A percentile compares a stretch with the other conserved stretches of the same genome.
These are phyloP conservation scores for Cyclostephanos invisitatus DNA, from an alignment of 108 stramenopile genomes.

Conservation along the genomic window DNA sequence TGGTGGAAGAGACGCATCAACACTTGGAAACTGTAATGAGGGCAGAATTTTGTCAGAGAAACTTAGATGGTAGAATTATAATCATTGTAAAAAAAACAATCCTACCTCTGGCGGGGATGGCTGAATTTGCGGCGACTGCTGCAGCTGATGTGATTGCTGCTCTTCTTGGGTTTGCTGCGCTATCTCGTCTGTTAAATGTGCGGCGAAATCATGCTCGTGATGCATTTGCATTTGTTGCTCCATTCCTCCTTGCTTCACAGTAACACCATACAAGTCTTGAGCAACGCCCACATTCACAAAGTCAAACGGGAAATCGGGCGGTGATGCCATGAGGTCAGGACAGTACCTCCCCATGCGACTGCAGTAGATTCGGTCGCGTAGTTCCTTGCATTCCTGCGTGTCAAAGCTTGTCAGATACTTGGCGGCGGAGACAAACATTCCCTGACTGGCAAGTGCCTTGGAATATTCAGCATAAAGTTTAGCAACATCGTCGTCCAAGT, in stretches of 20 bases:
- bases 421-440: conserved; percentile 81
- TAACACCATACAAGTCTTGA: conserved; percentile 50
- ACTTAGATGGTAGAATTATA: neutral
- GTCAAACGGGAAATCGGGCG: conserved; percentile 78
- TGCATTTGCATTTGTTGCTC: conserved; percentile 37
- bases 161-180: conserved; percentile 54
- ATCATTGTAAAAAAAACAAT: neutral
- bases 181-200: conserved; percentile 7
- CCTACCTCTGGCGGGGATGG: conserved; percentile 24
- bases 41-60: neutral
- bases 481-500: conserved; percentile 66
- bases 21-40: conserved; percentile 2
- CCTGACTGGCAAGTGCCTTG: conserved; percentile 88
- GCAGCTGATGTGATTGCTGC: conserved; percentile 36
- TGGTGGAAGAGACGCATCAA: conserved; percentile 51
- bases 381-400: conserved; percentile 59
- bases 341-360: conserved; percentile 61
- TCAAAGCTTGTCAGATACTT: conserved; percentile 70
- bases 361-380: conserved; percentile 77
- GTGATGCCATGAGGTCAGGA: conserved; percentile 60
- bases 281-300: conserved; percentile 61
- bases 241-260: conserved; percentile 31
- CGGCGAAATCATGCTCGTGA: conserved; percentile 34
- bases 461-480: conserved; percentile 87
- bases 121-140: conserved; percentile 43